Evolutionary conservation across 2,329 filamentous ascomycete genomes (phyloP), one percentile per base, ranked within the genome.

Genomic region (Ambrosiella cleistominuta): DNA sequence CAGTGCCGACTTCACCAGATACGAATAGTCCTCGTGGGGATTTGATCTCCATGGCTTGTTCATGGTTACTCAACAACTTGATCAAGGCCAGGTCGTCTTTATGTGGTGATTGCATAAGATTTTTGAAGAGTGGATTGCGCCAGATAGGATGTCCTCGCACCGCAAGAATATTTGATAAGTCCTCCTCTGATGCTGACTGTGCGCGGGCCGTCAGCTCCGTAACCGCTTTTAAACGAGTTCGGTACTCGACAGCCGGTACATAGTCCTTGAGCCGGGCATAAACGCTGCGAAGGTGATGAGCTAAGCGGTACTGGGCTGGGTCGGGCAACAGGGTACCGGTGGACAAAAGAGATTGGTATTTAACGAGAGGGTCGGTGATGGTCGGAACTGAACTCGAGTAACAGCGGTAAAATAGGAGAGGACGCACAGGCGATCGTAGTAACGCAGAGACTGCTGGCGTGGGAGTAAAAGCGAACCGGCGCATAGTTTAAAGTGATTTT

Each of bases 1-100:
- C 86, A 0, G 85, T 88, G 9, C 87, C 87, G 1, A 93, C 87
- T 66, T 89, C 86, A 6, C 87, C 86, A 35, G 88, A 87, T 0
- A 93, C 74, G 66, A 91, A 82, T 13, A 93, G 70, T 0, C 87
- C 87, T 63, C 76, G 80, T 0, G 87, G 87, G 0, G 84, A 88
- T 64, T 86, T 75, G 53, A 90, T 76, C 51, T 81, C 73, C 61
- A 88, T 75, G 9, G 86, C 86, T 17, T 80, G 79, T 66, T 90
- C 81, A 65, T 89, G 79, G 63, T 76, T 80, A 0, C 81, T 84
- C 12, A 90, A 70, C n/a, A 83, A 77, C 54, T 78, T 73, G 1
- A 83, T 86, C 60, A 93, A 68, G 3, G 85, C 83, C 45, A 52
- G 35, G 39, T 61, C 56, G 15, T 58, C 38, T 35, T 57, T 54